Percentiles rank a stretch among this genome's conserved stretches.
Conservation (phyloP, 768 basidiomycete genomes). For the Fistulinella prunicolor region DNA sequence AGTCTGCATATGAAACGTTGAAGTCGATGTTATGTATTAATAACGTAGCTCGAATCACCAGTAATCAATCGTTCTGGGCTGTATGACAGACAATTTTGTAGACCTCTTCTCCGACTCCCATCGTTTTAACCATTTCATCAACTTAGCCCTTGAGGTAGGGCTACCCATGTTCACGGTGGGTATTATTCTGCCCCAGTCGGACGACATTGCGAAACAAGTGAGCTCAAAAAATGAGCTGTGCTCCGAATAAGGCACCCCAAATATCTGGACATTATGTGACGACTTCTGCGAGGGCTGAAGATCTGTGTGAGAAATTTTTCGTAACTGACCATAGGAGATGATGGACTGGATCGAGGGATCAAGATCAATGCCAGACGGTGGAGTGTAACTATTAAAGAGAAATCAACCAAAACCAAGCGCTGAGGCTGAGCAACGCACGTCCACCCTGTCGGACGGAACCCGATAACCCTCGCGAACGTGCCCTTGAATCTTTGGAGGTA, state of each 20-base stretch:
- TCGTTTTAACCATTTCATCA: constrained; percentile 83
- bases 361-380: constrained; percentile 59
- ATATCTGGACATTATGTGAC: constrained; percentile 64
- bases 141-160: constrained; percentile 71
- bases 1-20: background rate
- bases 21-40: background rate
- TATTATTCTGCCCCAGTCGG: constrained; percentile 86
- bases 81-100: constrained; percentile 36
- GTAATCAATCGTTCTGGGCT: constrained; percentile 42
- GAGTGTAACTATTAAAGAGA: constrained; percentile 50
- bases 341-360: constrained; percentile 65
- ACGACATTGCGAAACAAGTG: constrained; percentile 90
- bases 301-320: constrained; percentile 66
- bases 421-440: constrained; percentile 52
- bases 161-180: constrained; percentile 91
- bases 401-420: constrained; percentile 1
- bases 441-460: constrained; percentile 95
- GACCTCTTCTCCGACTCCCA: constrained; percentile 83
- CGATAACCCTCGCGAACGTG: constrained; percentile 68
- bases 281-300: constrained; percentile 71
- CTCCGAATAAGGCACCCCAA: constrained; percentile 90
- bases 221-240: constrained; percentile 95
- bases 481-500: constrained; percentile 78
- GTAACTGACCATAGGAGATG: constrained; percentile 62
- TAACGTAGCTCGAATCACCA: constrained; percentile 33